These are phyloP conservation scores for Capsicum pubescens DNA, from an alignment of 257 asterid genomes.

Conservation along the genomic window DNA sequence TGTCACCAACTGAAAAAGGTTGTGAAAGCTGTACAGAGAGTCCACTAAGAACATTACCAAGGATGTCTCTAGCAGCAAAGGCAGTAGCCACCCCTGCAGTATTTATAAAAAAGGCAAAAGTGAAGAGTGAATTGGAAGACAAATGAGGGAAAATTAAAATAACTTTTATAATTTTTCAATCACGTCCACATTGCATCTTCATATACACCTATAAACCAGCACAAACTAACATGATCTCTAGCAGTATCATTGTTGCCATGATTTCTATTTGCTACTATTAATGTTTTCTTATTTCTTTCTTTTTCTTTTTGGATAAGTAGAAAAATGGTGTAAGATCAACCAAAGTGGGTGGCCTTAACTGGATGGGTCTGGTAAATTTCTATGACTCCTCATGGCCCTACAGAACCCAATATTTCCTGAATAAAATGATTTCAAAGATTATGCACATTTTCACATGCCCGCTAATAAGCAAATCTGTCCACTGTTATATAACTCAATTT, in stretches of 20 bases:
- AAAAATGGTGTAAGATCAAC: not conserved
- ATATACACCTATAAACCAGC: not conserved
- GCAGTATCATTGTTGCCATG: not conserved
- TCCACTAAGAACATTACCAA: constrained; percentile 92
- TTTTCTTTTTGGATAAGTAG: not conserved
- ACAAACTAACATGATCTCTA: constrained; percentile 19
- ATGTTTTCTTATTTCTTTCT: not conserved
- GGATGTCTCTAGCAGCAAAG: constrained; percentile 88
- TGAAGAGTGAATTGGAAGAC: not conserved
- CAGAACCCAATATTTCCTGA: not conserved
- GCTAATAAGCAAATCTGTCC: constrained; percentile 2
- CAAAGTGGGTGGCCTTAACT: not conserved
- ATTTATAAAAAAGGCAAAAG: constrained; percentile 25
- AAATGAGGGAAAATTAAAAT: not conserved
- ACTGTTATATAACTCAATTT: not conserved
- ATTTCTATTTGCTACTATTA: not conserved
- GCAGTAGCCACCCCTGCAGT: constrained; percentile 97
- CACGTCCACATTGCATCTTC: constrained; percentile 1
- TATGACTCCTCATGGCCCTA: constrained; percentile 1
- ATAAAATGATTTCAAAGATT: not conserved
- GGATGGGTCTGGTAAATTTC: not conserved
- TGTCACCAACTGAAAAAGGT: constrained; percentile 91
- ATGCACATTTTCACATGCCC: not conserved
- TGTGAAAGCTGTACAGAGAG: constrained; percentile 72
- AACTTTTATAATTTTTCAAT: not conserved